Conservation (phyloP, 2,329 filamentous ascomycete species). For the Paecilomyces niveus region DNA sequence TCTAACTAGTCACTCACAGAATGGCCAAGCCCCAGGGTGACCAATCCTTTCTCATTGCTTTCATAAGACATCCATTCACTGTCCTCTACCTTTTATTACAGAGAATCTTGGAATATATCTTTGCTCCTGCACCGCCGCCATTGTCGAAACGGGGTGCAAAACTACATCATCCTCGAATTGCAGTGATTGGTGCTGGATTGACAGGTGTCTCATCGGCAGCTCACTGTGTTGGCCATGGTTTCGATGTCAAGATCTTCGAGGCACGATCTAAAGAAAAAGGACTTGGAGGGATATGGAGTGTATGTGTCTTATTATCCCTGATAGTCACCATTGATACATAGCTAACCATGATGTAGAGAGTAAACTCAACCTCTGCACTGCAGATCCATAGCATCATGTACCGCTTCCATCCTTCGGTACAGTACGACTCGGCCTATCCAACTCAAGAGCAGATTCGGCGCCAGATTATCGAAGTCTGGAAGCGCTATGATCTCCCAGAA, state of each 20-base stretch:
- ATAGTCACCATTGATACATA: not conserved
- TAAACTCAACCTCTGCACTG: slow-evolving; percentile 74
- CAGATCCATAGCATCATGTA: slow-evolving; percentile 87
- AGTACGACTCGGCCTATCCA: slow-evolving; percentile 71
- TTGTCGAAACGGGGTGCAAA: slow-evolving; percentile 28
- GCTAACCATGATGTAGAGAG: slow-evolving; percentile 44
- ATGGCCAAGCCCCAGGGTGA: not conserved
- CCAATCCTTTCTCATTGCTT: not conserved
- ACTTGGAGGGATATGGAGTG: slow-evolving; percentile 75
- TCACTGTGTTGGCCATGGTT: slow-evolving; percentile 79
- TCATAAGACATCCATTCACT: not conserved
- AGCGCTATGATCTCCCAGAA: slow-evolving; percentile 62
- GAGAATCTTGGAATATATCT: slow-evolving; percentile 31
- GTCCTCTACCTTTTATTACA: not conserved
- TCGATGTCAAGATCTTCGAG: slow-evolving; percentile 75
- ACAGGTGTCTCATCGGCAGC: slow-evolving; percentile 72
- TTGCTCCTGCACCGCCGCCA: slow-evolving; percentile 63
- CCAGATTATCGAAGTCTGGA: slow-evolving; percentile 66
- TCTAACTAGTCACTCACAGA: not conserved
- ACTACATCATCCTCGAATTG: slow-evolving; percentile 58
- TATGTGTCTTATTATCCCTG: slow-evolving; percentile 30
- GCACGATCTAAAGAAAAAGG: slow-evolving; percentile 53
- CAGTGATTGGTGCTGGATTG: slow-evolving; percentile 64
- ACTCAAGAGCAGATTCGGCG: slow-evolving; percentile 66
- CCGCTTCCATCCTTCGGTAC: slow-evolving; percentile 73